Base-by-base conservation (phyloP, 2,329 filamentous ascomycete genomes). In the Colletotrichum musae region DNA sequence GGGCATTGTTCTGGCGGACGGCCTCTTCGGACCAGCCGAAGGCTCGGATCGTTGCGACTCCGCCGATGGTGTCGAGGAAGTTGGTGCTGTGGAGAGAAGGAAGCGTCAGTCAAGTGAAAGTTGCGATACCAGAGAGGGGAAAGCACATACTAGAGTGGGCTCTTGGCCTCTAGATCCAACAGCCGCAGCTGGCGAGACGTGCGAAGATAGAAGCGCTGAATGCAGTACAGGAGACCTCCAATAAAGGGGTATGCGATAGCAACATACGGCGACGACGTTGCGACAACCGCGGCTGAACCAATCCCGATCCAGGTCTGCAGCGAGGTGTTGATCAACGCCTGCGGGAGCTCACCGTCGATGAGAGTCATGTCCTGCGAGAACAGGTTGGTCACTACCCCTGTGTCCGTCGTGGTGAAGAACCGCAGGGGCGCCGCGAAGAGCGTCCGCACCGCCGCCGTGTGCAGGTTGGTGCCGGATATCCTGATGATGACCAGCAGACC, bases 171-270 rank as follows among this genome's bases (percentile, higher is more conserved):
- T 1, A 84, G 75, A 24, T 84, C 81, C 7, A 92, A 76, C n/a
- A 89, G 82, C 53, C 89, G 83, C 10, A 92, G 75, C 74, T 91
- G 89, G 0, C 88, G 80, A 0, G 88, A 90, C 0, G 89, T 91
- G 0, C 86, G 82, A 2, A 91, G 80, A 72, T 91, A 91, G 58
- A 89, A 83, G 57, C 81, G 85, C 70, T 90, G 88, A 0, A 65
- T 58, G 24, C 6, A 15, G 24, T 58, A 65, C n/a, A 65, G 6
- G 10, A 59, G 4, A 6, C 15, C 21, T 4, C 51, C 4, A 12
- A 65, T 36, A 15, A 59, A n/a, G n/a, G 62, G 62, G 15, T 65
- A 65, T 0, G 80, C 79, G 24, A 86, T 80, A 0, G 83, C 81
- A 0, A 87, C 78, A 58, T 83, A 88, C 68, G 73, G 83, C 72